A percentile compares a stretch with the other conserved stretches of the same genome.
These are phyloP conservation scores for Protea cynaroides DNA, from an alignment of 164 flowering plant genomes.

Conservation along the genomic window DNA sequence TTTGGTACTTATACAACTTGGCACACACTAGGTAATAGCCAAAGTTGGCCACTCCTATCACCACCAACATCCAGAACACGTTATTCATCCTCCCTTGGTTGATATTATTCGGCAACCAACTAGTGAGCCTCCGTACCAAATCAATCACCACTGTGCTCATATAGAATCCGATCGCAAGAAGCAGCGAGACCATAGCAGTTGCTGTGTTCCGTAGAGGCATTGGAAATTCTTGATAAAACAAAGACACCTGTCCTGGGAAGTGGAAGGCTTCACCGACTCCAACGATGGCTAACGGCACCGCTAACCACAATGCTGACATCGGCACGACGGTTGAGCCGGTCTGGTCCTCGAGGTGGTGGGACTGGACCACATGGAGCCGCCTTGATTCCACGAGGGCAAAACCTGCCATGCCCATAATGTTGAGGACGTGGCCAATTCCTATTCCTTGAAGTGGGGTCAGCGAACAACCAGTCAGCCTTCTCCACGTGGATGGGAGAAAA, in stretches of 20 bases:
- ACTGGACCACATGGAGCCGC: constrained; percentile 13
- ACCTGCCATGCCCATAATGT: constrained; percentile 8
- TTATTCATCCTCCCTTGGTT: constrained; percentile 53
- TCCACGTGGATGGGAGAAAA: constrained; percentile 7
- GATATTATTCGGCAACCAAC: constrained; percentile 54
- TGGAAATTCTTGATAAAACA: constrained; percentile 54
- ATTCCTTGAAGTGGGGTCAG: constrained; percentile 14
- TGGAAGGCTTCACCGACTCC: constrained; percentile 64
- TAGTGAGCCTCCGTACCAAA: constrained; percentile 28
- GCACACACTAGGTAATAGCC: constrained; percentile 33
- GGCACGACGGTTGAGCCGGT: constrained; percentile 22
- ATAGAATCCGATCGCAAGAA: constrained; percentile 39
- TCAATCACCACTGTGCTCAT: constrained; percentile 45
- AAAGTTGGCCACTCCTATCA: constrained; percentile 32
- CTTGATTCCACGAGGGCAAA: constrained; percentile 17
- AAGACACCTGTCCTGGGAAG: constrained; percentile 48
- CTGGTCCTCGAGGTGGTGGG: constrained; percentile 19
- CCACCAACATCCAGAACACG: constrained; percentile 35
- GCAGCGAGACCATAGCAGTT: constrained; percentile 35
- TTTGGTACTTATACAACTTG: constrained; percentile 17
- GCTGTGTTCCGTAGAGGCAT: constrained; percentile 30
- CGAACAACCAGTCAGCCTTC: neutral
- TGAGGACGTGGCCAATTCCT: constrained; percentile 20
- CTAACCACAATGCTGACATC: constrained; percentile 46
- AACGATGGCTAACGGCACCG: constrained; percentile 28